Conservation (phyloP, 345 rosid genomes). For the Acer saccharum region DNA sequence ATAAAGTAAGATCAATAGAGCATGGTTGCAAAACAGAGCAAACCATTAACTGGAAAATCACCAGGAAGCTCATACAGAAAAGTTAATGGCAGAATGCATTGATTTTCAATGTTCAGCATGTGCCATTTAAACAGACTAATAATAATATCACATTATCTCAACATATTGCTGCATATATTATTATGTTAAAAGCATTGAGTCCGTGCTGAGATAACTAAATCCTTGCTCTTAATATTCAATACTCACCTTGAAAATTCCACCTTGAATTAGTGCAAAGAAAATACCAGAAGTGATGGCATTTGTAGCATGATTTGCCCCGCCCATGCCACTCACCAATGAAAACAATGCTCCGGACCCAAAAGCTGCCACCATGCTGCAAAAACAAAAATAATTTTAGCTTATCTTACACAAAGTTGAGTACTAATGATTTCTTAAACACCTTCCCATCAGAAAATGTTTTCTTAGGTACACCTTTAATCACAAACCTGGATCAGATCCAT, state of each 20-base stretch:
- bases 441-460: neutral
- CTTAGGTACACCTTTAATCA: neutral
- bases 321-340: conserved; percentile 81
- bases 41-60: neutral
- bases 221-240: conserved; percentile 1
- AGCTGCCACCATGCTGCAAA: conserved; percentile 89
- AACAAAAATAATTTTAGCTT: neutral
- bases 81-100: neutral
- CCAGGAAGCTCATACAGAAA: neutral
- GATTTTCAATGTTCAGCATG: conserved; percentile 7
- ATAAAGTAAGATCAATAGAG: neutral
- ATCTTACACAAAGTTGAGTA: neutral
- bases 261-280: conserved; percentile 82
- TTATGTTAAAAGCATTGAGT: neutral
- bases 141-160: neutral
- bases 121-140: neutral
- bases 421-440: neutral
- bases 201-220: neutral
- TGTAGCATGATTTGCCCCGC: conserved; percentile 67
- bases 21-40: neutral
- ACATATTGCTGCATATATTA: neutral
- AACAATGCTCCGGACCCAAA: conserved; percentile 92
- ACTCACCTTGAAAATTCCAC: conserved; percentile 77
- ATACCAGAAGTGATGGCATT: conserved; percentile 80
- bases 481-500: neutral